Conservation (phyloP, 148 eudicot species). For the Diospyros kaki region DNA sequence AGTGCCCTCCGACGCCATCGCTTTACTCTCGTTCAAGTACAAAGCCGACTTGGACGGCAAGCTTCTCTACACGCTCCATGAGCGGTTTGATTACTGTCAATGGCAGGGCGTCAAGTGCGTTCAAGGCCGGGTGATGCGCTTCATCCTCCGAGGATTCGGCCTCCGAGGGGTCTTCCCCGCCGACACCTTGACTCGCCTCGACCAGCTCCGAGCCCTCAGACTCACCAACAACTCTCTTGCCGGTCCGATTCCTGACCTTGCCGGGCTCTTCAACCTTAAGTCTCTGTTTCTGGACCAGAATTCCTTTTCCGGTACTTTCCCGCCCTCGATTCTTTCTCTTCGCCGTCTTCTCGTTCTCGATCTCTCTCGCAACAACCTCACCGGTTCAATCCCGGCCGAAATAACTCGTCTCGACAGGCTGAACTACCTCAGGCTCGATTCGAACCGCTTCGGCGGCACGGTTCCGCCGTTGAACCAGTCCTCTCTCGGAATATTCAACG, state of each 20-base stretch:
- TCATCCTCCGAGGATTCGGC: slow-evolving; percentile 25
- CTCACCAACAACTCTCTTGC: slow-evolving; percentile 68
- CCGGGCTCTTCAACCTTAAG: slow-evolving; percentile 48
- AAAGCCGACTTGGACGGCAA: slow-evolving; percentile 43
- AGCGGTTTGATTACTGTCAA: slow-evolving; percentile 42
- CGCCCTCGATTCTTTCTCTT: slow-evolving; percentile 35
- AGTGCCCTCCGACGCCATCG: slow-evolving; percentile 35
- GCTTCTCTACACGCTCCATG: slow-evolving; percentile 42
- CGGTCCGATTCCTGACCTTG: slow-evolving; percentile 65
- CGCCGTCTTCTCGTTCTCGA: slow-evolving; percentile 48
- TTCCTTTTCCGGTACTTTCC: slow-evolving; percentile 47
- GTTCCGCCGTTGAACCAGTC: slow-evolving; percentile 67
- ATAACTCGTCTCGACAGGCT: slow-evolving; percentile 45
- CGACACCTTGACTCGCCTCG: slow-evolving; percentile 40
- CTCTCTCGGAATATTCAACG: slow-evolving; percentile 37
- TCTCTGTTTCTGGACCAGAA: slow-evolving; percentile 50
- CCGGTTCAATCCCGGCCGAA: slow-evolving; percentile 40
- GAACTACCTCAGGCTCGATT: slow-evolving; percentile 45
- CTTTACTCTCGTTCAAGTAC: slow-evolving; percentile 43
- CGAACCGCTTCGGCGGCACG: slow-evolving; percentile 45
- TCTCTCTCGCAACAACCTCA: slow-evolving; percentile 54
- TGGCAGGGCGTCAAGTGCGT: slow-evolving; percentile 79
- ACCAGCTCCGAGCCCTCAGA: slow-evolving; percentile 64
- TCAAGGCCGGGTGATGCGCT: slow-evolving; percentile 50
- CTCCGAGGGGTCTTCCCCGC: slow-evolving; percentile 61